Evolutionary conservation across 2,329 filamentous ascomycete species (phyloP), one percentile per base, ranked within the genome.

Genomic region (Pseudocercospora musae): DNA sequence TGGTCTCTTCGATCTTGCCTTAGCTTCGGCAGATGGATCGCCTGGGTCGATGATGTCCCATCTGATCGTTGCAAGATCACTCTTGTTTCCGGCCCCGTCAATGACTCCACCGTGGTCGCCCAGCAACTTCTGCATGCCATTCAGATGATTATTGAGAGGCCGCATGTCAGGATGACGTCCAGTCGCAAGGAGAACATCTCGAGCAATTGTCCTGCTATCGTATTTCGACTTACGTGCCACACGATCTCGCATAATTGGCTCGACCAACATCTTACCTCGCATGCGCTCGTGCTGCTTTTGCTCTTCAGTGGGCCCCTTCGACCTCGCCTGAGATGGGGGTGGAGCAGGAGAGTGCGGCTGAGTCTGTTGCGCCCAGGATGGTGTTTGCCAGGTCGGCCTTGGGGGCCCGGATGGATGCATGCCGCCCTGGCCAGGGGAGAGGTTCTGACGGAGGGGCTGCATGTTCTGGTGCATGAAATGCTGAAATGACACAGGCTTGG

Each of bases 1-100:
- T 42, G 66, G 49, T n/a, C 56, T 60, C 50, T 65, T 65, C 4
- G 58, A 27, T 48, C 64, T 62, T 8, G 57, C 53, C 29, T 66
- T 64, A 10, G 63, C 61, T 21, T 69, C 66, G 42, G 70, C 66
- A n/a, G 62, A 58, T 37, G 81, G 81, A 7, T 78, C 77, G 40
- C 81, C 82, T 21, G 84, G 84, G 70, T 88, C 86, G 21, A 88
- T 80, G 2, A 86, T 65, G 69, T 87, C 84, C 86, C 86, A 88
- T 59, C 81, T 78, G 54, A 89, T 80, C 0, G 84, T 87, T 31
- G 77, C 79, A 11, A 88, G 74, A 70, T 88, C 85, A 56, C 68
- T 72, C 52, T 71, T 68, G 61, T 73, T 72, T 18, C 72, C 72
- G 54, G 67, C 62, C 9, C 73, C 71, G 48, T 69, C 69, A 4